A percentile compares a stretch with the other conserved stretches of the same genome.
Conservation (phyloP, 1,284 basidiomycete species). For the Ceratobasidium sp. region DNA sequence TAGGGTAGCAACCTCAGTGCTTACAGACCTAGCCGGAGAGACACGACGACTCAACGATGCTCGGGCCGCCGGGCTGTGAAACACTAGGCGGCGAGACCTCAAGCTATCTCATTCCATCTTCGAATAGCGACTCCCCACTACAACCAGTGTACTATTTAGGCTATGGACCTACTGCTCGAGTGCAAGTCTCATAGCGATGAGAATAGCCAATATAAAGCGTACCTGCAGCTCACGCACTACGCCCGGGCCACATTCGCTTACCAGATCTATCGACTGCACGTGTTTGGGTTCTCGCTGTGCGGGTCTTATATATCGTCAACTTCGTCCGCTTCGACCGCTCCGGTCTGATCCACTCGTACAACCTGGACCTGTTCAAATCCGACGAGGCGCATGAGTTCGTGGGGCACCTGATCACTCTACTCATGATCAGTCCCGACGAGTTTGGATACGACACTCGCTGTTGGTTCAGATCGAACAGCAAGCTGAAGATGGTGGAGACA, state of each 20-base stretch:
- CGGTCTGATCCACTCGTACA: no score
- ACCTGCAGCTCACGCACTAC: conserved; percentile 31
- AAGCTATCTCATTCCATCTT: background rate
- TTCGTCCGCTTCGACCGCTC: background rate
- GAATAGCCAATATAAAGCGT: background rate
- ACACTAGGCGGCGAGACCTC: background rate
- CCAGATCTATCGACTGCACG: conserved; percentile 10
- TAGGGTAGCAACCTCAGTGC: no score
- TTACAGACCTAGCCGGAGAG: no score
- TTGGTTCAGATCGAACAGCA: no score
- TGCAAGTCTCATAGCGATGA: conserved; percentile 5
- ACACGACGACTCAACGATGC: background rate
- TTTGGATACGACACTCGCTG: no score
- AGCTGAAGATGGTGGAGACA: no score
- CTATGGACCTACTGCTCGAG: conserved; percentile 18
- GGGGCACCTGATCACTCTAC: no score
- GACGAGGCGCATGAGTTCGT: no score
- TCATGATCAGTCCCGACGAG: no score
- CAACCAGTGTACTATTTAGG: background rate
- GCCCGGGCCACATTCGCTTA: conserved; percentile 18
- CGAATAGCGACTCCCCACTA: background rate
- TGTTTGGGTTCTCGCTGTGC: conserved; percentile 12
- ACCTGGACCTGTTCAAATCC: no score
- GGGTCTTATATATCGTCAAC: background rate
- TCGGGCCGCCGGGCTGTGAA: background rate